Conservation (phyloP, 2,329 filamentous ascomycete genomes). For the Apiospora aurea region DNA sequence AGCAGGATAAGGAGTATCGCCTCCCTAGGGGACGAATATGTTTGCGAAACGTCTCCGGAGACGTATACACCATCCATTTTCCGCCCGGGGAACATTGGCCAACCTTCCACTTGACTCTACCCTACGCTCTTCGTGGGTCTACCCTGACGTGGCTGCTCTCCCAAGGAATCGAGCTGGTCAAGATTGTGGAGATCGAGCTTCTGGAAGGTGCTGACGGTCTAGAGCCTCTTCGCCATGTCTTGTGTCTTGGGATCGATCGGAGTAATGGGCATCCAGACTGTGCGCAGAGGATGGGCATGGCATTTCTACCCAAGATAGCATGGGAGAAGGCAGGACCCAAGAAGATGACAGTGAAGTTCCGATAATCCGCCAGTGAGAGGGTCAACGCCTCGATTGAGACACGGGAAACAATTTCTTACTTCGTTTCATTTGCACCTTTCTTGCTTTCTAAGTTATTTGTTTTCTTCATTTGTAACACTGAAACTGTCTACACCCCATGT, state of each 20-base stretch:
- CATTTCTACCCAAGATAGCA: not conserved
- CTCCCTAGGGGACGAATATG: no score
- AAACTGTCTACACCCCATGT: no score
- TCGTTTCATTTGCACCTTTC: no score
- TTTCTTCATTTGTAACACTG: no score
- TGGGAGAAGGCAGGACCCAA: conserved; percentile 10
- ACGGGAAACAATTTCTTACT: no score
- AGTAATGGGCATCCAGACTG: not conserved
- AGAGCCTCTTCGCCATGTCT: conserved; percentile 1
- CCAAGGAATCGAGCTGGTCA: conserved; percentile 16
- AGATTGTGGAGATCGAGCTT: conserved; percentile 7
- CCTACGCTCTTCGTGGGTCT: not conserved
- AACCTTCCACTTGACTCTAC: no score
- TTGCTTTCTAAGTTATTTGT: no score
- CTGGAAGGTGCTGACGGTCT: not conserved
- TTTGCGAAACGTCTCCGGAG: no score
- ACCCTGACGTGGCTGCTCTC: conserved; percentile 7
- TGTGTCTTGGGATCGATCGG: conserved; percentile 17
- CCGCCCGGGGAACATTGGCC: no score
- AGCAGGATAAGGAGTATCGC: no score
- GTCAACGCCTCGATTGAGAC: not conserved
- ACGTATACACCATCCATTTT: no score
- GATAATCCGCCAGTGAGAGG: not conserved
- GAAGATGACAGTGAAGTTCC: not conserved
- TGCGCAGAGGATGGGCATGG: conserved; percentile 6